Evolutionary conservation across 495 filamentous ascomycete genomes (phyloP).

Genomic region (Aspergillus heteromorphus): DNA sequence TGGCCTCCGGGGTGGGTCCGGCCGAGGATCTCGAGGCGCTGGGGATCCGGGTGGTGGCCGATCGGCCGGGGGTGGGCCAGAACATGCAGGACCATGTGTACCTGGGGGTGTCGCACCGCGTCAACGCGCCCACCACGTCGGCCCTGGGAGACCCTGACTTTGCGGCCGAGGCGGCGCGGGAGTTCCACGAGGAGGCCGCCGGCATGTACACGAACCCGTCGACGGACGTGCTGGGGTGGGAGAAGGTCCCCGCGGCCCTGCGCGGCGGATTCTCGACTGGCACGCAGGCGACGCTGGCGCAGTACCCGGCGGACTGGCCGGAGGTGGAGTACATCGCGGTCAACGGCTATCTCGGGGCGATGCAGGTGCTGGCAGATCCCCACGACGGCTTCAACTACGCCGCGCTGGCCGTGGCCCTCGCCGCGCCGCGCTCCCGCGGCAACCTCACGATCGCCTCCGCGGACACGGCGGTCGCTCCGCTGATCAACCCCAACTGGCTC

Average conservation of each 20-base stretch:
- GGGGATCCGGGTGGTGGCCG: slow-evolving; percentile 33
- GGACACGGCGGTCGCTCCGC: slow-evolving; percentile 29
- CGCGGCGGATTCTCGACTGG: slow-evolving; percentile 12
- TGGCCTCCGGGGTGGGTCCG: slow-evolving; percentile 5
- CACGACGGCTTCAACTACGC: slow-evolving; percentile 41
- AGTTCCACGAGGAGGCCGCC: neutral
- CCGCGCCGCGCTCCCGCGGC: slow-evolving; percentile 48
- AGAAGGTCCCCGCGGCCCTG: slow-evolving; percentile 32
- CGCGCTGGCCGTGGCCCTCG: slow-evolving; percentile 28
- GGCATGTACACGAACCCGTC: slow-evolving; percentile 10
- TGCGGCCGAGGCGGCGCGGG: slow-evolving; percentile 6
- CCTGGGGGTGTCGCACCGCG: slow-evolving; percentile 13
- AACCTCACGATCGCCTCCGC: slow-evolving; percentile 41
- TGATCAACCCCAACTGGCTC: slow-evolving; percentile 48
- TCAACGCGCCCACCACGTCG: slow-evolving; percentile 19
- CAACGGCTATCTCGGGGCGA: slow-evolving; percentile 24
- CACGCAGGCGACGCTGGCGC: neutral
- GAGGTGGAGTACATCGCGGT: slow-evolving; percentile 46
- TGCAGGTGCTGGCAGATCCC: slow-evolving; percentile 15
- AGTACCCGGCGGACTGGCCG: slow-evolving; percentile 48
- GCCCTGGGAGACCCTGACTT: slow-evolving; percentile 4
- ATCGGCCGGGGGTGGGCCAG: slow-evolving; percentile 46
- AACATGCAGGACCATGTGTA: slow-evolving; percentile 37
- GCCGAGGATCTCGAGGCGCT: slow-evolving; percentile 19
- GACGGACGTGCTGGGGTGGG: slow-evolving; percentile 28